Percentiles rank a stretch among this genome's conserved stretches.
phyloP scores from a whole-genome alignment of 2,329 filamentous ascomycete species.

The Ophiognomonia clavigignenti-juglandacearum region DNA sequence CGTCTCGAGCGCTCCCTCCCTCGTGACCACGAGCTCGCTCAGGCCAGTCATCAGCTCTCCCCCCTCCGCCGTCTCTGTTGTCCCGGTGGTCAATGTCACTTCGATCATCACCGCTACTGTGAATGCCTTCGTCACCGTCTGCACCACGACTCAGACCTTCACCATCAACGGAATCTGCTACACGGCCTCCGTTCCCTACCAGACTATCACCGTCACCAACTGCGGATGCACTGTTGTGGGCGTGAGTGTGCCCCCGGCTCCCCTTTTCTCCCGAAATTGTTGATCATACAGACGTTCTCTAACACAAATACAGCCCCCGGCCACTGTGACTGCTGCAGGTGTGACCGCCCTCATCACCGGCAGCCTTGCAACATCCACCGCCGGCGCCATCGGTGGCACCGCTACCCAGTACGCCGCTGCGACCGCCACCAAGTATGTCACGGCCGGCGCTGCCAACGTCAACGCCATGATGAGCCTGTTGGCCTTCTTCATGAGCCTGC shows the following conservation, averaged over 20 bases:
- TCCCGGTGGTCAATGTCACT: not conserved
- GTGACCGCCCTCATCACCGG: not conserved
- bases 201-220: constrained; percentile 43
- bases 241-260: constrained; percentile 9
- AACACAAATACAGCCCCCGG: too few species aligned
- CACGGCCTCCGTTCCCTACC: constrained; percentile 45
- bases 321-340: too few species aligned
- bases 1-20: too few species aligned
- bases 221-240: constrained; percentile 43
- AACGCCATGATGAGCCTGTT: not conserved
- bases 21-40: not conserved
- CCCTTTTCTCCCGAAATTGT: not conserved
- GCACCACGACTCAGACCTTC: constrained; percentile 45
- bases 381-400: not conserved
- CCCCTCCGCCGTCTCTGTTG: not conserved
- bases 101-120: constrained; percentile 27
- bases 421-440: not conserved
- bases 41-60: not conserved
- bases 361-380: not conserved
- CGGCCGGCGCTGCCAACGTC: not conserved
- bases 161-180: constrained; percentile 47
- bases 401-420: not conserved
- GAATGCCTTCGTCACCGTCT: constrained; percentile 33
- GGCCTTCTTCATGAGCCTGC: not conserved
- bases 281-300: not conserved